Evolutionary conservation across 2,329 filamentous ascomycete species (phyloP).

Genomic region (Fonsecaea multimorphosa): DNA sequence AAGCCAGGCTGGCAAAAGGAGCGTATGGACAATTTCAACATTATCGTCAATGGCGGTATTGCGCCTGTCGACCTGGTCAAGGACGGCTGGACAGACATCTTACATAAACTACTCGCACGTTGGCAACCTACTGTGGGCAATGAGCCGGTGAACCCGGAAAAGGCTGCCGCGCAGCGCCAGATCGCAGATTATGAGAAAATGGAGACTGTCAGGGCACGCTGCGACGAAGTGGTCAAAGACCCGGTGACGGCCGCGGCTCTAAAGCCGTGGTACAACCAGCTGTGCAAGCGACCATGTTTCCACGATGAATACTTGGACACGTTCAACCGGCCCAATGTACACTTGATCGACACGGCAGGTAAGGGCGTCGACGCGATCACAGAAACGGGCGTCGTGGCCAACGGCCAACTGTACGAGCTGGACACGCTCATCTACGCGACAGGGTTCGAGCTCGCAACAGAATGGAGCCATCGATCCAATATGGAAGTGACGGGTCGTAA

Average conservation of each 20-base stretch:
- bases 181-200: constrained; percentile 36
- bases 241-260: constrained; percentile 58
- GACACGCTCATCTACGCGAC: constrained; percentile 57
- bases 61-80: constrained; percentile 39
- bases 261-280: constrained; percentile 65
- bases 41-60: constrained; percentile 36
- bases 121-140: constrained; percentile 1
- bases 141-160: constrained; percentile 12
- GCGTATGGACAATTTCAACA: constrained; percentile 43
- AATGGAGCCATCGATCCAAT: constrained; percentile 29
- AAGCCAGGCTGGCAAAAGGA: constrained; percentile 41
- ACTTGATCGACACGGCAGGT: constrained; percentile 65
- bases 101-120: constrained; percentile 23
- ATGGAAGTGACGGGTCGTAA: constrained; percentile 41
- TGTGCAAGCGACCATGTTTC: constrained; percentile 70
- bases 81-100: constrained; percentile 42
- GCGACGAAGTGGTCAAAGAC: constrained; percentile 61
- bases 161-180: constrained; percentile 27
- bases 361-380: constrained; percentile 58
- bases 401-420: constrained; percentile 56
- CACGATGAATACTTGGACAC: constrained; percentile 64
- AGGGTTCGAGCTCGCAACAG: constrained; percentile 46
- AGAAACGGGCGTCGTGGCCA: constrained; percentile 54
- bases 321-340: constrained; percentile 66
- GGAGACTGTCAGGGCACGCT: constrained; percentile 48